Percentiles rank a stretch among this genome's conserved stretches.
Evolutionary conservation across 768 basidiomycete species (phyloP).

Genomic region (Gloeopeniophorella convolvens): DNA sequence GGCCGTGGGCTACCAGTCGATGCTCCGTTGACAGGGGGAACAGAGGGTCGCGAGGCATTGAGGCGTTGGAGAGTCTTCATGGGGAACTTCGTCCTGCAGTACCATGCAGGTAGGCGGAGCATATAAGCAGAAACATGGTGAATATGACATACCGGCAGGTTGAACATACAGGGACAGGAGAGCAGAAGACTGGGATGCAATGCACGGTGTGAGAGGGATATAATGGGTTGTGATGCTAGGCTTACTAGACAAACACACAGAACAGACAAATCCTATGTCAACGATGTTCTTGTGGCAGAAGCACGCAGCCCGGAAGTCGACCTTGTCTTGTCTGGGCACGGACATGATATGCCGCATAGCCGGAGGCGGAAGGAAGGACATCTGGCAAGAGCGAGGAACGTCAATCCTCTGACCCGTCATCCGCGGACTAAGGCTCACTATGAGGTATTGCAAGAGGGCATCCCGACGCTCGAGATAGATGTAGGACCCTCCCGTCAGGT

Average conservation of each 20-base stretch:
- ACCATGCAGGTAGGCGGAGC: background rate
- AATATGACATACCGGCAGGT: slow-evolving; percentile 72
- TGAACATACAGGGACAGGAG: slow-evolving; percentile 88
- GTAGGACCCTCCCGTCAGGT: slow-evolving; percentile 92
- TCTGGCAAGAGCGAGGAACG: slow-evolving; percentile 41
- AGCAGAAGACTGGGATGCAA: slow-evolving; percentile 70
- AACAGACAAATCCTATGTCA: slow-evolving; percentile 96
- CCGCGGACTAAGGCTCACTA: slow-evolving; percentile 37
- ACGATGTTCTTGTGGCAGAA: slow-evolving; percentile 98
- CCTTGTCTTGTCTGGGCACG: slow-evolving; percentile 87
- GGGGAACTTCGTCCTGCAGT: slow-evolving; percentile 83
- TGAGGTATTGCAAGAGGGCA: slow-evolving; percentile 87
- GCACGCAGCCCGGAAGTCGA: slow-evolving; percentile 96
- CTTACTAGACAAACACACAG: slow-evolving; percentile 95
- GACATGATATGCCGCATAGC: slow-evolving; percentile 70
- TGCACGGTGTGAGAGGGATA: background rate
- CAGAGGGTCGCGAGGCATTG: slow-evolving; percentile 42
- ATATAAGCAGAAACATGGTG: background rate
- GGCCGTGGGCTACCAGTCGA: slow-evolving; percentile 16
- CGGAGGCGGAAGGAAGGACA: slow-evolving; percentile 71
- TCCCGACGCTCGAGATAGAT: slow-evolving; percentile 75
- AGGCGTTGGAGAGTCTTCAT: slow-evolving; percentile 85
- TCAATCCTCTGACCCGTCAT: background rate
- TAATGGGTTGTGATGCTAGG: slow-evolving; percentile 13
- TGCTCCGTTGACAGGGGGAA: slow-evolving; percentile 15